Evolutionary conservation across 2,329 filamentous ascomycete genomes (phyloP).

Genomic region (Fusarium nanum): DNA sequence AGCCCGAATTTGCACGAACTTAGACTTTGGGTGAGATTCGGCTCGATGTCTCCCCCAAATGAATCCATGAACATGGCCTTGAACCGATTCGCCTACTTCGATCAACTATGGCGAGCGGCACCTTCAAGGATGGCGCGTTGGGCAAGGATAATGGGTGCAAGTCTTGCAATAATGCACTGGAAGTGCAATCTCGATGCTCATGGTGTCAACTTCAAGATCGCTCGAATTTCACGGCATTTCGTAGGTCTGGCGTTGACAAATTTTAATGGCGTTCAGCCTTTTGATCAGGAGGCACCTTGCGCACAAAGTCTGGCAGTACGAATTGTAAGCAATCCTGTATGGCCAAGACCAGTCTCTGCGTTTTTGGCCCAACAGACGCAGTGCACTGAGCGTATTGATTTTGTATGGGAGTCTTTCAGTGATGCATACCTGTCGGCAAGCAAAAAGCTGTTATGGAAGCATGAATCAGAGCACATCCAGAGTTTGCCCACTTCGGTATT

Average conservation of each 20-base stretch:
- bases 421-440: background rate
- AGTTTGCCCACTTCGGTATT: background rate
- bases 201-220: conserved; percentile 42
- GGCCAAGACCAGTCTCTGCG: conserved; percentile 18
- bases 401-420: background rate
- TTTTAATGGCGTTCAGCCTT: background rate
- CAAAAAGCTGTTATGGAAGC: background rate
- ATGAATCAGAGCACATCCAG: background rate
- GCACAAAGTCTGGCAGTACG: background rate
- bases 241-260: background rate
- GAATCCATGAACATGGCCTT: background rate
- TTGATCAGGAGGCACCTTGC: background rate
- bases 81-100: conserved; percentile 36
- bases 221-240: background rate
- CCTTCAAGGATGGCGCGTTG: background rate
- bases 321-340: conserved; percentile 12
- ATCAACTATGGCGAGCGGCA: conserved; percentile 35
- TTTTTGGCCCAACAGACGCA: too few species aligned
- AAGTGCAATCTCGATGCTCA: conserved; percentile 36
- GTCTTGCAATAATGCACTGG: conserved; percentile 45
- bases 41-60: background rate
- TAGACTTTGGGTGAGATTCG: conserved; percentile 19
- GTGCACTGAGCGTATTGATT: background rate
- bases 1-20: conserved; percentile 5
- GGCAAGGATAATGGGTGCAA: conserved; percentile 32